These are phyloP conservation scores for Phytopythium delawarense DNA, from an alignment of 352 stramenopile genomes.

Conservation along the genomic window DNA sequence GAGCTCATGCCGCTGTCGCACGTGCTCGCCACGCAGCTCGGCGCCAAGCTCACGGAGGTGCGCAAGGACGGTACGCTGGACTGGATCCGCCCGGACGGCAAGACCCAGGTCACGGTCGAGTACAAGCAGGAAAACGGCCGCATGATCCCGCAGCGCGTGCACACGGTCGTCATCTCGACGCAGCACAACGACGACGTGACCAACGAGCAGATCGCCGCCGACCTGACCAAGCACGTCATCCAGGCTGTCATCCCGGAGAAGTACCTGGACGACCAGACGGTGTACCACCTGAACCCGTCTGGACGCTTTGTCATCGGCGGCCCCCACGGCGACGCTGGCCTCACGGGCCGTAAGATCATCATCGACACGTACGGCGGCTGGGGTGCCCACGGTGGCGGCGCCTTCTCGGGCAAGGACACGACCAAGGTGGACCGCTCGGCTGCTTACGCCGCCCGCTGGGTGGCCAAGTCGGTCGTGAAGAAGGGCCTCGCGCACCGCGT, in stretches of 20 bases:
- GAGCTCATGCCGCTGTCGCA: constrained; percentile 98
- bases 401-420: constrained; percentile 99
- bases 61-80: constrained; percentile 98
- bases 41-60: constrained; percentile 96
- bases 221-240: constrained; percentile 99
- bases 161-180: constrained; percentile 99
- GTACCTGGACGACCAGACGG: constrained; percentile 99
- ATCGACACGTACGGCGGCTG: constrained; percentile 99
- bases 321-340: constrained; percentile 97
- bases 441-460: constrained; percentile 98
- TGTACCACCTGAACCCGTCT: constrained; percentile 99
- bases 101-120: constrained; percentile 98
- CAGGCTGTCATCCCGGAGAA: constrained; percentile 97
- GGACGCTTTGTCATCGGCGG: constrained; percentile 99
- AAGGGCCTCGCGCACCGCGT: constrained; percentile 93
- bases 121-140: constrained; percentile 96
- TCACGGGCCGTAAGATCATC: constrained; percentile 99
- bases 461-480: constrained; percentile 98
- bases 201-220: constrained; percentile 97
- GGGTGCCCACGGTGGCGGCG: constrained; percentile 97
- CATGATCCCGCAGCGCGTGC: constrained; percentile 95
- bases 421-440: constrained; percentile 99
- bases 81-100: constrained; percentile 99
- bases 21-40: constrained; percentile 95
- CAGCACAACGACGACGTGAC: constrained; percentile 98